Conservation (phyloP, 176 grass and related monocot genomes). For the Hordeum marinum region DNA sequence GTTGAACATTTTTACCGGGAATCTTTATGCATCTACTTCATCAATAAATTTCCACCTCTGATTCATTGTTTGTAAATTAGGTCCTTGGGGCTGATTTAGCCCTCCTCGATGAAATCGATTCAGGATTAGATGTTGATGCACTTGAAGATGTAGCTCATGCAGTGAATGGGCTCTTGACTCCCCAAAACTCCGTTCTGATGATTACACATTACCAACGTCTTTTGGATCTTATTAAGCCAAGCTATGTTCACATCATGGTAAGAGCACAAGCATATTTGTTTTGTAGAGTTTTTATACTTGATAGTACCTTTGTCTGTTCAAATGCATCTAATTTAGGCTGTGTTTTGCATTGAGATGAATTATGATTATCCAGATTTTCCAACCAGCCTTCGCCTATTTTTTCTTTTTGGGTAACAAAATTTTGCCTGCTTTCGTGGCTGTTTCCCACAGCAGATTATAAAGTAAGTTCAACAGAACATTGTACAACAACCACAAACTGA, state of each 20-base stretch:
- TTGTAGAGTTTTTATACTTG: not conserved
- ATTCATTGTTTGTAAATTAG: constrained; percentile 45
- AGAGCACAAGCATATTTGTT: not conserved
- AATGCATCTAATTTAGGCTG: not conserved
- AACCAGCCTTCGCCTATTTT: not conserved
- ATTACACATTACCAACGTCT: constrained; percentile 95
- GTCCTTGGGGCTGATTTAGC: constrained; percentile 86
- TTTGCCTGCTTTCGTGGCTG: not conserved
- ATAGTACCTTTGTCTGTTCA: not conserved
- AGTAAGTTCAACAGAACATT: not conserved
- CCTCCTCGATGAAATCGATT: constrained; percentile 97
- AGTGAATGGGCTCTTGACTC: constrained; percentile 81
- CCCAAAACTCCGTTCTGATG: constrained; percentile 78
- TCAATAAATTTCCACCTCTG: not conserved
- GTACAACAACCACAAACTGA: not conserved
- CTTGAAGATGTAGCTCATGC: constrained; percentile 82
- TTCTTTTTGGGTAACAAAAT: not conserved
- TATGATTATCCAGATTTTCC: not conserved
- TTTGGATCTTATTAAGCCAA: constrained; percentile 81
- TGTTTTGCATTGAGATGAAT: not conserved
- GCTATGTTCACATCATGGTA: constrained; percentile 97
- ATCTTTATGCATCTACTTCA: constrained; percentile 3
- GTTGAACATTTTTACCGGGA: constrained; percentile 14
- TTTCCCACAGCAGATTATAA: not conserved
- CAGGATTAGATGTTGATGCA: constrained; percentile 96